phyloP scores from a whole-genome alignment of 805 yeast species.

The Metschnikowia shivogae region DNA sequence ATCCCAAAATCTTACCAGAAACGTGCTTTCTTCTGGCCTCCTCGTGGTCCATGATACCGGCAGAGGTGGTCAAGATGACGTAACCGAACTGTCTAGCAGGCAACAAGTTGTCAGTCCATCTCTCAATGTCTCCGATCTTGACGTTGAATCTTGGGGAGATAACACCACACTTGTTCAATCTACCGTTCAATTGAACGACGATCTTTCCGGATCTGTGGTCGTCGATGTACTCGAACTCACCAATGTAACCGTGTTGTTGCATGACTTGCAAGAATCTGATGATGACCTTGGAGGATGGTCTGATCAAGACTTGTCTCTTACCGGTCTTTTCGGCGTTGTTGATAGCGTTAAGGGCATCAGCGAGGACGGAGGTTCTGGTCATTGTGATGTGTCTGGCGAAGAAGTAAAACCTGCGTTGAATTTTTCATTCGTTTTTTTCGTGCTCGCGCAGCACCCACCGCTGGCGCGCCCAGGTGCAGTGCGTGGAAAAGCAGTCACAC shows the following conservation, averaged over 20 bases:
- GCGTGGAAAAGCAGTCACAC: conserved; percentile 17
- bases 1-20: conserved; percentile 97
- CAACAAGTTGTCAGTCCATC: conserved; percentile 96
- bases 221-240: conserved; percentile 35
- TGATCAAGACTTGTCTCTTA: conserved; percentile 96
- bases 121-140: conserved; percentile 91
- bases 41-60: conserved; percentile 99
- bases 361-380: conserved; percentile 98
- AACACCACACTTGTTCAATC: conserved; percentile 86
- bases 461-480: not conserved
- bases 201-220: conserved; percentile 38
- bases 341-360: conserved; percentile 97
- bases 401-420: not conserved
- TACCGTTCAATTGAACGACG: conserved; percentile 33
- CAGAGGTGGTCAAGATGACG: conserved; percentile 97
- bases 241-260: conserved; percentile 72
- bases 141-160: conserved; percentile 98
- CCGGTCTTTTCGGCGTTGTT: conserved; percentile 99
- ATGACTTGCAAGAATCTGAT: conserved; percentile 94
- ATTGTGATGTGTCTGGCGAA: conserved; percentile 33
- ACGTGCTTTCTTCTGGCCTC: conserved; percentile 99
- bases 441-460: not conserved
- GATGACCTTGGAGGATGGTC: conserved; percentile 98
- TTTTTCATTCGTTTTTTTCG: conserved; percentile 6
- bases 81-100: conserved; percentile 99